These are phyloP conservation scores for Euclidium syriacum DNA, from an alignment of 345 rosid species.

Conservation along the genomic window DNA sequence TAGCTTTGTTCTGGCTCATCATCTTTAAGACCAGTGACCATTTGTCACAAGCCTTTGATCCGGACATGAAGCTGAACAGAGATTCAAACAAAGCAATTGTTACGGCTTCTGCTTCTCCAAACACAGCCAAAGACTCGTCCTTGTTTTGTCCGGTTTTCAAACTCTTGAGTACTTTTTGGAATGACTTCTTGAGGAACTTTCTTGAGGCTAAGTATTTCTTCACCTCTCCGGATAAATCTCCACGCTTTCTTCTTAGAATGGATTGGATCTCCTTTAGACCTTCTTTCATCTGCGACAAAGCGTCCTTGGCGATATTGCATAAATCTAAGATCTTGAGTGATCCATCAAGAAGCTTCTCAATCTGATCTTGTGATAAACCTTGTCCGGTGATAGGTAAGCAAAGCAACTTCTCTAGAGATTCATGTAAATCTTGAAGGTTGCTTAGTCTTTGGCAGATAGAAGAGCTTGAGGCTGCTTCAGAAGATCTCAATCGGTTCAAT, in stretches of 20 bases:
- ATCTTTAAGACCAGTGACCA: constrained; percentile 41
- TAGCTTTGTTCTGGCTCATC: constrained; percentile 23
- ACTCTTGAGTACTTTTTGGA: constrained; percentile 21
- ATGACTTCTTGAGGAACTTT: constrained; percentile 14
- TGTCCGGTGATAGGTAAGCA: constrained; percentile 21
- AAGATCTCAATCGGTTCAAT: constrained; percentile 21
- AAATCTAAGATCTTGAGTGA: constrained; percentile 31
- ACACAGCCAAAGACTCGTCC: constrained; percentile 13
- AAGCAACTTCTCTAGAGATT: constrained; percentile 25
- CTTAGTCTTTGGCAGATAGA: constrained; percentile 13
- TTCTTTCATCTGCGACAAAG: constrained; percentile 24
- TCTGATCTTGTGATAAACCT: constrained; percentile 23
- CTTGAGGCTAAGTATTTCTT: constrained; percentile 4
- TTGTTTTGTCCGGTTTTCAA: constrained; percentile 20
- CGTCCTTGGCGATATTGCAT: constrained; percentile 35
- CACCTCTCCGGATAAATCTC: not conserved
- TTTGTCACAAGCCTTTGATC: constrained; percentile 15
- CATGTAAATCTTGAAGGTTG: constrained; percentile 33
- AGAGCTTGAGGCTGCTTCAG: constrained; percentile 11
- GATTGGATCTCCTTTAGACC: constrained; percentile 30
- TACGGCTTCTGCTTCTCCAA: constrained; percentile 28
- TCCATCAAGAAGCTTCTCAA: constrained; percentile 34
- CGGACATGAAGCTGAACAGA: constrained; percentile 32
- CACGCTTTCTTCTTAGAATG: constrained; percentile 27
- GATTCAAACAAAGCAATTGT: constrained; percentile 31